A percentile compares a stretch with the other conserved stretches of the same genome.
Conservation (phyloP, 441 rosid species). For the Erysimum cheiri region DNA sequence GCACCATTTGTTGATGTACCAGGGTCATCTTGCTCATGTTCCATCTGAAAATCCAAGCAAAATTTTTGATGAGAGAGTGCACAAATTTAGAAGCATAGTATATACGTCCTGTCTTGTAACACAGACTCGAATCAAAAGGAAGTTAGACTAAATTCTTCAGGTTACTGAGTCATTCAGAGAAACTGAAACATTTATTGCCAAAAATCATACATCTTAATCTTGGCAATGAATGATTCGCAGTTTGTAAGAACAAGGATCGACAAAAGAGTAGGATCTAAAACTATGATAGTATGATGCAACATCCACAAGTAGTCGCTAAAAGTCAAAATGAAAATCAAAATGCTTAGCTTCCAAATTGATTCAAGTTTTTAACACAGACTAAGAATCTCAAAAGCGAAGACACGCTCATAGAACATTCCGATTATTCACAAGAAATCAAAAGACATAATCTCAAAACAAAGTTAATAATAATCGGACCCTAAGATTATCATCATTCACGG, state of each 20-base stretch:
- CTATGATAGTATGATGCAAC: neutral
- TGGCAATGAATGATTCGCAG: too few species aligned
- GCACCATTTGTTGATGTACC: conserved; percentile 39
- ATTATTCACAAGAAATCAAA: neutral
- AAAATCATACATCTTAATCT: too few species aligned
- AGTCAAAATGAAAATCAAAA: conserved; percentile 25
- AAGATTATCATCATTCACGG: neutral
- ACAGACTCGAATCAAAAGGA: neutral
- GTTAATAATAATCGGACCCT: neutral
- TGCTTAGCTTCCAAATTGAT: conserved; percentile 10
- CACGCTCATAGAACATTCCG: neutral
- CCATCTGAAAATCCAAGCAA: conserved; percentile 61
- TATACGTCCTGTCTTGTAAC: neutral
- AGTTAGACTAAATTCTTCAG: too few species aligned
- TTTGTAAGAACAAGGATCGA: conserved; percentile 3
- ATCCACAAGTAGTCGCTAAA: neutral
- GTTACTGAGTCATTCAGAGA: too few species aligned
- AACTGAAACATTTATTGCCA: too few species aligned
- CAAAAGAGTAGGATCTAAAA: neutral
- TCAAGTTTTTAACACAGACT: neutral
- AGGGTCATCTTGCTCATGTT: conserved; percentile 52
- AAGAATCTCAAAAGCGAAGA: neutral
- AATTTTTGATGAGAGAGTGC: neutral
- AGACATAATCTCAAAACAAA: neutral
- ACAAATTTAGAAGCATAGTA: too few species aligned